A percentile compares a stretch with the other conserved stretches of the same genome.
These are phyloP conservation scores for Phytophthora tentaculata DNA, from an alignment of 352 stramenopile species.

Conservation along the genomic window DNA sequence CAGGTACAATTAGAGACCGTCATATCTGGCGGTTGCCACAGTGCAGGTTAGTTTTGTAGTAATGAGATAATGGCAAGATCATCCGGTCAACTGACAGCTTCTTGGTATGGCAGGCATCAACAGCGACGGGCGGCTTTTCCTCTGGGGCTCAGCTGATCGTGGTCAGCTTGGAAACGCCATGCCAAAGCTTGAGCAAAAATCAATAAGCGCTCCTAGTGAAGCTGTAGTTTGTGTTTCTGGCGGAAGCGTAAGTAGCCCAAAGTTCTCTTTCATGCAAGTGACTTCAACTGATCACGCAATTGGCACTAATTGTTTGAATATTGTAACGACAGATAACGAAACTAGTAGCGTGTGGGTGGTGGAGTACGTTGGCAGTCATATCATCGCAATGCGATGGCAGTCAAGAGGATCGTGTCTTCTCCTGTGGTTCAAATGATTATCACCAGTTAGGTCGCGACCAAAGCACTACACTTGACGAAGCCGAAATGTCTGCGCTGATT, in stretches of 20 bases:
- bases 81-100: not conserved
- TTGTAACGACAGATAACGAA: constrained; percentile 29
- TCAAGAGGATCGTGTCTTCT: constrained; percentile 37
- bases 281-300: not conserved
- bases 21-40: constrained; percentile 73
- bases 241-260: constrained; percentile 14
- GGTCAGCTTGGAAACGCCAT: constrained; percentile 43
- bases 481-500: constrained; percentile 12
- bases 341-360: constrained; percentile 77
- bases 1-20: constrained; percentile 44
- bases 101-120: constrained; percentile 21
- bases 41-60: constrained; percentile 48
- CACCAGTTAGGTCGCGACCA: constrained; percentile 50
- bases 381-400: constrained; percentile 11
- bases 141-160: constrained; percentile 77
- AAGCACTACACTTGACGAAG: not conserved
- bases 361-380: constrained; percentile 60
- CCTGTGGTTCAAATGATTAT: constrained; percentile 66
- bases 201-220: constrained; percentile 9
- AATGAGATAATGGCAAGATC: not conserved
- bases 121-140: constrained; percentile 47
- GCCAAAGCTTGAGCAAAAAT: constrained; percentile 15
- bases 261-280: not conserved
- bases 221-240: constrained; percentile 15
- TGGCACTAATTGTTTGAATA: constrained; percentile 1